A percentile compares a stretch with the other conserved stretches of the same genome.
Conservation (phyloP, 768 basidiomycete species). For the Xanthoconium stramineum region DNA sequence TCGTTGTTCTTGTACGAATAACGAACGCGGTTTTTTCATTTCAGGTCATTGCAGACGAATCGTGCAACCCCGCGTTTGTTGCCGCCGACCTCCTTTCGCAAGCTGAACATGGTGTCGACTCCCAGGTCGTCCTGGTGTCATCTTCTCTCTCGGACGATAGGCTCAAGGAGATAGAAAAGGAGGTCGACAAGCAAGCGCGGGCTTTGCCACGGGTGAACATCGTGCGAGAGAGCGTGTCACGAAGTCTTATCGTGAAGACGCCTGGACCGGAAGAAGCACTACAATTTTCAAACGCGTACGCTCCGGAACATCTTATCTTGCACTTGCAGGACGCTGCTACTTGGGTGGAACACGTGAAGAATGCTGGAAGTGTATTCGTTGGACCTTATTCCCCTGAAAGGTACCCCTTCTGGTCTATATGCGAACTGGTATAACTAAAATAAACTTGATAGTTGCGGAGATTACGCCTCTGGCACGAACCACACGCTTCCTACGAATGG, state of each 20-base stretch:
- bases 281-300: constrained; percentile 93
- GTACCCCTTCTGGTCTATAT: constrained; percentile 39
- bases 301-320: constrained; percentile 95
- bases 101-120: constrained; percentile 97
- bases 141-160: constrained; percentile 61
- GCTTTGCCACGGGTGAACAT: constrained; percentile 88
- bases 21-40: constrained; percentile 23
- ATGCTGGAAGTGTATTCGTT: constrained; percentile 96
- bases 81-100: constrained; percentile 97
- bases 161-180: constrained; percentile 73
- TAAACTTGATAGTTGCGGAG: constrained; percentile 71
- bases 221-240: constrained; percentile 81
- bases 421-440: constrained; percentile 2
- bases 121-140: constrained; percentile 92
- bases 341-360: constrained; percentile 66
- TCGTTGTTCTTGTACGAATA: constrained; percentile 38
- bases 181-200: constrained; percentile 84
- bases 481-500: constrained; percentile 97
- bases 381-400: constrained; percentile 95
- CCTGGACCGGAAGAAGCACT: constrained; percentile 71
- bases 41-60: constrained; percentile 91
- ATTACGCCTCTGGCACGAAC: constrained; percentile 98
- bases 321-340: constrained; percentile 74
- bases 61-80: constrained; percentile 83
- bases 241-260: constrained; percentile 85